Base-by-base conservation (phyloP, 306 rosid genomes). In the Leucaena leucocephala region DNA sequence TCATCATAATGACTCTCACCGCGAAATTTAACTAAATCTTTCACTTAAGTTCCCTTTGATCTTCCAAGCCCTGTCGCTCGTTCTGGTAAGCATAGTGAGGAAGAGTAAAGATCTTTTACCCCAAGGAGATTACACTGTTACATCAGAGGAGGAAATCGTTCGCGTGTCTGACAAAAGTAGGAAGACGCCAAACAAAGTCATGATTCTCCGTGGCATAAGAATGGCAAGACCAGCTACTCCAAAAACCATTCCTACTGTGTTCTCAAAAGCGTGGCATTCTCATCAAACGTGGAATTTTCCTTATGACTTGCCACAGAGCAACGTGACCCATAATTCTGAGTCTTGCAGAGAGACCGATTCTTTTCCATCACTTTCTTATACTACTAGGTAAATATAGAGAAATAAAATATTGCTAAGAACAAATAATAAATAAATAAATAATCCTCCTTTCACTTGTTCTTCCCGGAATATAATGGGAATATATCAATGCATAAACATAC, bases 141-240 rank as follows among this genome's bases (percentile, higher is more conserved):
- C 64, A 58, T 58, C 35, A 22, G 36, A 3, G 64, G 64, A 10
- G 16, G 14, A 59, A 59, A 27, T 59, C 39, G 38, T 11, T 59
- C 17, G 39, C 59, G 8, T 49, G 40, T 33, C 65, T 27, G 82
- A 85, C 84, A 72, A 79, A 71, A 34, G 7, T 59, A 27, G 38
- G 9, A 61, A 59, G 8, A 57, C 82, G 78, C 82, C 71, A 40
- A 76, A 72, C 84, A 79, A 27, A 72, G 86, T 82, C 80, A 76
- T 40, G 11, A 61, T 76, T 76, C 77, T 76, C 38, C 78, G 17
- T 1, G 16, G 35, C 38, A 75, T 54, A 7, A 78, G 72, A 63
- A 54, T 49, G 71, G 79, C 22, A 74, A 48, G 21, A 22, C 42
- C 45, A 43, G 43, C 6, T 3, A 69, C 48, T 42, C 43, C 45